Conservation (phyloP, 371 early-diverging fungal genomes). For the Enterocytospora artemiae region DNA sequence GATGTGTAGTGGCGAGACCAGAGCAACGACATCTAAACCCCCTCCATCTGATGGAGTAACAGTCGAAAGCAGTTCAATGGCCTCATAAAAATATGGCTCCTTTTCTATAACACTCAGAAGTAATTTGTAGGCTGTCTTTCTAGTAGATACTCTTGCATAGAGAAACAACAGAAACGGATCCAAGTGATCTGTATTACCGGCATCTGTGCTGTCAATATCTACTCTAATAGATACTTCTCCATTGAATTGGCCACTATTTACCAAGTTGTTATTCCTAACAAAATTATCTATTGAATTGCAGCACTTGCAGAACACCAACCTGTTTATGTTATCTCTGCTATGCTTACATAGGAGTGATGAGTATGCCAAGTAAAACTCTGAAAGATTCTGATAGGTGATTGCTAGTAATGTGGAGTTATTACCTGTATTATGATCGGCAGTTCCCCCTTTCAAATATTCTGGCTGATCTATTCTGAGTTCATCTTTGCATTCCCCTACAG, state of each 20-base stretch:
- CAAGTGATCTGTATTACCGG: background rate
- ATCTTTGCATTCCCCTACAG: no score
- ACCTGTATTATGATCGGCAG: background rate
- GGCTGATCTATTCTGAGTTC: no score
- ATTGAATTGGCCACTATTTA: background rate
- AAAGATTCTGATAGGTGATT: background rate
- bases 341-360: background rate
- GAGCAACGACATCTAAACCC: constrained; percentile 10
- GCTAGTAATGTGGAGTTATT: background rate
- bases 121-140: constrained; percentile 22
- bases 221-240: background rate
- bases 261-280: constrained; percentile 11
- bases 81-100: constrained; percentile 51
- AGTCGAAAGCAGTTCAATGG: constrained; percentile 40
- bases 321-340: background rate
- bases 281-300: constrained; percentile 5
- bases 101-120: constrained; percentile 24
- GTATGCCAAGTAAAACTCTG: background rate
- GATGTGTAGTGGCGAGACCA: constrained; percentile 28
- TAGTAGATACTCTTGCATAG: background rate
- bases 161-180: background rate
- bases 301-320: constrained; percentile 6
- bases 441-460: no score
- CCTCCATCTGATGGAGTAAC: constrained; percentile 16
- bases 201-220: background rate